phyloP scores from a whole-genome alignment of 2,329 filamentous ascomycete genomes.

The Ceratocystis ficicola region DNA sequence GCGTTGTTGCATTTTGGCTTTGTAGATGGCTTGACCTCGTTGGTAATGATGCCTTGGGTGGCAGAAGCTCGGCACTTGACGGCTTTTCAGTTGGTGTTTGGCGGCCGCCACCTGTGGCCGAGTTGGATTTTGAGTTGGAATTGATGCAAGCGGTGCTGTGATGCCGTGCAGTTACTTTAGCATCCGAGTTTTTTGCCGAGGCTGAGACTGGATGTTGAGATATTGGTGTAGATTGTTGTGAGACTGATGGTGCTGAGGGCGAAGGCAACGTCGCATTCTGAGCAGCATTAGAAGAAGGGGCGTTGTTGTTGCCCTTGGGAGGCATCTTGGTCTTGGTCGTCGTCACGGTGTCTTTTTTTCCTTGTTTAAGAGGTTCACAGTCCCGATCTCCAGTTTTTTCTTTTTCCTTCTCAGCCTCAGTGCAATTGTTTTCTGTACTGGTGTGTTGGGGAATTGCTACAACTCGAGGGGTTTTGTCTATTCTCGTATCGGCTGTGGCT shows the following conservation, averaged over 20 bases:
- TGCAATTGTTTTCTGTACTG: not conserved
- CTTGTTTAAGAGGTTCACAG: not conserved
- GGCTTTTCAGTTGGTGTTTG: constrained; percentile 24
- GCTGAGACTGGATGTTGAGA: not conserved
- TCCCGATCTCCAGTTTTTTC: constrained; percentile 5
- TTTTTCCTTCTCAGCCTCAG: constrained; percentile 2
- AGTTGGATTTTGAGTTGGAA: not conserved
- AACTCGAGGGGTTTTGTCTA: constrained; percentile 3
- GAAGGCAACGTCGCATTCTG: constrained; percentile 5
- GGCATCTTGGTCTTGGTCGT: constrained; percentile 16
- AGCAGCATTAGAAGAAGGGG: constrained; percentile 10
- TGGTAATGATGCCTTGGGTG: constrained; percentile 23
- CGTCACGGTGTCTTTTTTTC: constrained; percentile 10
- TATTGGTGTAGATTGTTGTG: not conserved
- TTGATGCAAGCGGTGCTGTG: not conserved
- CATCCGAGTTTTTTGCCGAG: not conserved
- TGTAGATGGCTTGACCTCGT: constrained; percentile 24
- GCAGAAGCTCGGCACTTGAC: constrained; percentile 32
- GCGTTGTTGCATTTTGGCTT: constrained; percentile 28
- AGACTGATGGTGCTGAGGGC: constrained; percentile 8
- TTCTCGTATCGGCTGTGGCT: not conserved
- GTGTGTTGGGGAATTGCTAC: not conserved
- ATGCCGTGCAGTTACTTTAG: constrained; percentile 6
- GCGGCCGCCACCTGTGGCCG: not conserved
- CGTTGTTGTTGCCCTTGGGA: constrained; percentile 17